A percentile compares a stretch with the other conserved stretches of the same genome.
Evolutionary conservation across 2,329 filamentous ascomycete genomes (phyloP).

Genomic region (Hirsutella minnesotensis): DNA sequence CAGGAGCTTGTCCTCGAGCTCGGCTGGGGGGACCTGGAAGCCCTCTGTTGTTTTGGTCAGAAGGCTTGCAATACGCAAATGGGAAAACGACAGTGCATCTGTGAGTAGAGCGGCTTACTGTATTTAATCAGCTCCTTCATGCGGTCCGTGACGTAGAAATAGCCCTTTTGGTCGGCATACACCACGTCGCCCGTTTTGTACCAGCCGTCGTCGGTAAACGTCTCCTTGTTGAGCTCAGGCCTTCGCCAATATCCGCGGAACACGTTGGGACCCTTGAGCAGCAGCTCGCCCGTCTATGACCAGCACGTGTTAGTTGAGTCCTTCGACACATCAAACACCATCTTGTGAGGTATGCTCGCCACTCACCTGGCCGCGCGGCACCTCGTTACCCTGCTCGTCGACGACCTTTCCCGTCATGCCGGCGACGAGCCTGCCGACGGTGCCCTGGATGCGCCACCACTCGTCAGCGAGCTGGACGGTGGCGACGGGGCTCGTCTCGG

Average conservation of each 20-base stretch:
- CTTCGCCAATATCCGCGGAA: slow-evolving; percentile 72
- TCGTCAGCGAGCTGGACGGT: slow-evolving; percentile 63
- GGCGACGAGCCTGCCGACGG: slow-evolving; percentile 64
- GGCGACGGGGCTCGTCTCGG: slow-evolving; percentile 73
- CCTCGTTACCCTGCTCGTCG: slow-evolving; percentile 42
- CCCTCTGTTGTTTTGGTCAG: slow-evolving; percentile 30
- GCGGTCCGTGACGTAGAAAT: slow-evolving; percentile 85
- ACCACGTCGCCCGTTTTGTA: slow-evolving; percentile 89
- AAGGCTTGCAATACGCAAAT: not conserved
- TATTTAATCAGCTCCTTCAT: slow-evolving; percentile 54
- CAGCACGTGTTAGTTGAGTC: not conserved
- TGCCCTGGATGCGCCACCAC: slow-evolving; percentile 66
- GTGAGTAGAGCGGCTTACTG: slow-evolving; percentile 27
- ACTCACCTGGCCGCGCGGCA: slow-evolving; percentile 38
- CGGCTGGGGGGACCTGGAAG: slow-evolving; percentile 58
- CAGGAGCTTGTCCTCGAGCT: slow-evolving; percentile 42
- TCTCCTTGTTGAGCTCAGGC: slow-evolving; percentile 55
- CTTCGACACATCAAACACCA: too few relatives aligned
- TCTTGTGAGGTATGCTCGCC: too few relatives aligned
- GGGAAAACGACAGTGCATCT: not conserved
- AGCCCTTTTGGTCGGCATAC: slow-evolving; percentile 62
- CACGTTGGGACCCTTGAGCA: slow-evolving; percentile 69
- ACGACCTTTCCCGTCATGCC: slow-evolving; percentile 78
- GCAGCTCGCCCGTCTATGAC: slow-evolving; percentile 49
- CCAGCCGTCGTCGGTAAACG: slow-evolving; percentile 66